Percentiles rank a stretch among this genome's conserved stretches.
These are phyloP conservation scores for Rosa persica DNA, from an alignment of 306 rosid genomes.

Conservation along the genomic window DNA sequence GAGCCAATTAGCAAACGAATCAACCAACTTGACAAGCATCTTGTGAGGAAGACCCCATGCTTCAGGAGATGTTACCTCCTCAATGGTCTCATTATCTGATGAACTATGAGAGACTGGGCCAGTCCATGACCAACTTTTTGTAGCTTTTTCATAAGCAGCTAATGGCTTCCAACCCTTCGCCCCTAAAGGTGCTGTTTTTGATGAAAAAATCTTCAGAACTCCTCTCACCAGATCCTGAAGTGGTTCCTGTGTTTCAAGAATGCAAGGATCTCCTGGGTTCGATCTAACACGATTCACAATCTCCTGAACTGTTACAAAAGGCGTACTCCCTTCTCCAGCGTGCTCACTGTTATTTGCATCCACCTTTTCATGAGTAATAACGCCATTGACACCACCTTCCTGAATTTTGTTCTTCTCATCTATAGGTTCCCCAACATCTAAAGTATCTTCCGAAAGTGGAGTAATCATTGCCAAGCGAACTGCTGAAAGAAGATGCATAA, in stretches of 20 bases:
- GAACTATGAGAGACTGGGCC: conserved; percentile 68
- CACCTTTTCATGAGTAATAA: conserved; percentile 41
- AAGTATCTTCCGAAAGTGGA: conserved; percentile 60
- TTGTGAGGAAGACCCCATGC: conserved; percentile 95
- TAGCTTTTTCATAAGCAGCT: conserved; percentile 65
- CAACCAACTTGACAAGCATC: conserved; percentile 97
- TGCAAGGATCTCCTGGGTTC: conserved; percentile 91
- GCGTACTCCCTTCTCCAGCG: conserved; percentile 46
- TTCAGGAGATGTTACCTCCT: conserved; percentile 85
- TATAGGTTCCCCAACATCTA: conserved; percentile 48
- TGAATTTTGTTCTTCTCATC: conserved; percentile 48
- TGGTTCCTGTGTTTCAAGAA: conserved; percentile 98
- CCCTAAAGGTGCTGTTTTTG: conserved; percentile 95
- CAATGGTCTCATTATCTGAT: conserved; percentile 60
- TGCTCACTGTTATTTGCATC: conserved; percentile 42
- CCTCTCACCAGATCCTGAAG: conserved; percentile 98
- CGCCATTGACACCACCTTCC: conserved; percentile 43
- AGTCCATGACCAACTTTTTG: conserved; percentile 90
- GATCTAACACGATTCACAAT: conserved; percentile 83
- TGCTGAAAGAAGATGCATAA: conserved; percentile 93
- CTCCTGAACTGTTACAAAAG: conserved; percentile 76
- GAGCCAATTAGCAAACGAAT: conserved; percentile 96
- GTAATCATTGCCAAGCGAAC: conserved; percentile 88
- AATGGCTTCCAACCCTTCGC: conserved; percentile 96
- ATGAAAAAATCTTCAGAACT: conserved; percentile 89